phyloP scores from a whole-genome alignment of 2,329 filamentous ascomycete genomes.

The Teratosphaeriaceae sp. region DNA sequence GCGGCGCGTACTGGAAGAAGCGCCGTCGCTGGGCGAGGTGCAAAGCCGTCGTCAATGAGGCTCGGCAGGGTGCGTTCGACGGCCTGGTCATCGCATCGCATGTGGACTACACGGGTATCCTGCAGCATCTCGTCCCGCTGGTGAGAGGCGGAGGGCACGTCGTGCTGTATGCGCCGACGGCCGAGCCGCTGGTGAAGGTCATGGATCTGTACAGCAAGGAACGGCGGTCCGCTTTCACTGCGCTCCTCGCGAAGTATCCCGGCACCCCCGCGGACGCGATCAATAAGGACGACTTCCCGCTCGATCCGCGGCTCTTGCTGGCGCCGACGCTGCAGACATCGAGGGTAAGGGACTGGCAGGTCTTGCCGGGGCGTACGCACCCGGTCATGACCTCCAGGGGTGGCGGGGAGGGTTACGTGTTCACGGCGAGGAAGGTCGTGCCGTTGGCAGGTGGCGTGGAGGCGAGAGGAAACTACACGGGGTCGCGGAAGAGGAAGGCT shows the following conservation, averaged over 20 bases:
- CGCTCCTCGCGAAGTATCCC: conserved; percentile 28
- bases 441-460: conserved; percentile 74
- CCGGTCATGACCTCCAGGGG: conserved; percentile 86
- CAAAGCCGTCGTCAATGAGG: conserved; percentile 64
- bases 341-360: conserved; percentile 76
- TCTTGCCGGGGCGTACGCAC: conserved; percentile 84
- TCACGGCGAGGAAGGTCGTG: conserved; percentile 74
- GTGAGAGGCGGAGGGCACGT: conserved; percentile 77
- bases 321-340: conserved; percentile 76
- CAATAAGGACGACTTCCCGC: conserved; percentile 63
- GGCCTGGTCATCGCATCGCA: conserved; percentile 74
- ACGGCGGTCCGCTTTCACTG: conserved; percentile 68
- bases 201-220: conserved; percentile 80
- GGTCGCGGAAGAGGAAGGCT: conserved; percentile 56
- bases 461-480: conserved; percentile 65
- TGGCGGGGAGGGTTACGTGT: conserved; percentile 83
- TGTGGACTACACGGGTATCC: conserved; percentile 72
- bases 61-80: conserved; percentile 68
- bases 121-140: conserved; percentile 70
- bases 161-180: conserved; percentile 73
- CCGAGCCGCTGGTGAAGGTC: conserved; percentile 71
- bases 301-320: conserved; percentile 80
- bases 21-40: conserved; percentile 71
- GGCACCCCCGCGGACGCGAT: conserved; percentile 18
- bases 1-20: conserved; percentile 84